Percentiles rank a stretch among this genome's conserved stretches.
These are phyloP conservation scores for Powellomyces hirtus DNA, from an alignment of 192 early-diverging fungal genomes.

Conservation along the genomic window DNA sequence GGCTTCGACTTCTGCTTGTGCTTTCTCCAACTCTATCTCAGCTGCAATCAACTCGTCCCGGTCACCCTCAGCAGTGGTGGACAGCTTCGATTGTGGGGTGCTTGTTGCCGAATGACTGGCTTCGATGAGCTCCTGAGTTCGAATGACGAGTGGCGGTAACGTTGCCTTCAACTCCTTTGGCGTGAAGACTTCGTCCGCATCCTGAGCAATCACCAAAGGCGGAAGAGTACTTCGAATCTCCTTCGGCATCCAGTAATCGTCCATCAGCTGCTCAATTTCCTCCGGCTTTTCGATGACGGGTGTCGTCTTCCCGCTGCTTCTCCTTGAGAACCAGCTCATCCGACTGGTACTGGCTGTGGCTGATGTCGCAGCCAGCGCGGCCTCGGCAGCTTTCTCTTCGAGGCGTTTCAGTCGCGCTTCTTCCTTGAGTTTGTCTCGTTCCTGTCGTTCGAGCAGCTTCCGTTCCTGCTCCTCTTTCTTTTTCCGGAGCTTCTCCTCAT, in stretches of 20 bases:
- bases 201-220: slow-evolving; percentile 28
- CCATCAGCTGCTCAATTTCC: slow-evolving; percentile 23
- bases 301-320: not conserved
- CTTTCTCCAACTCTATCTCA: slow-evolving; percentile 13
- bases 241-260: slow-evolving; percentile 35
- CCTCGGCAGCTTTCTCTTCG: not conserved
- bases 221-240: slow-evolving; percentile 36
- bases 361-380: not conserved
- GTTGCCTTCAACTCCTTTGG: slow-evolving; percentile 9
- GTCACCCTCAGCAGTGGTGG: no score
- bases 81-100: no score
- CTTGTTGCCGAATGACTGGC: no score
- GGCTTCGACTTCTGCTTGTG: slow-evolving; percentile 19
- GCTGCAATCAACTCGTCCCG: no score
- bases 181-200: not conserved
- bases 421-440: not conserved
- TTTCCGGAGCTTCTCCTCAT: slow-evolving; percentile 32
- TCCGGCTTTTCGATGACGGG: not conserved
- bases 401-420: not conserved
- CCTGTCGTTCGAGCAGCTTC: slow-evolving; percentile 4
- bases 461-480: slow-evolving; percentile 23
- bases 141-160: slow-evolving; percentile 14
- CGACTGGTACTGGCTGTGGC: not conserved
- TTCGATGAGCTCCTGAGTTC: not conserved
- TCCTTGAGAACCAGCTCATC: slow-evolving; percentile 15